phyloP scores from a whole-genome alignment of 2,329 filamentous ascomycete genomes.

The Hypocreales sp. region DNA sequence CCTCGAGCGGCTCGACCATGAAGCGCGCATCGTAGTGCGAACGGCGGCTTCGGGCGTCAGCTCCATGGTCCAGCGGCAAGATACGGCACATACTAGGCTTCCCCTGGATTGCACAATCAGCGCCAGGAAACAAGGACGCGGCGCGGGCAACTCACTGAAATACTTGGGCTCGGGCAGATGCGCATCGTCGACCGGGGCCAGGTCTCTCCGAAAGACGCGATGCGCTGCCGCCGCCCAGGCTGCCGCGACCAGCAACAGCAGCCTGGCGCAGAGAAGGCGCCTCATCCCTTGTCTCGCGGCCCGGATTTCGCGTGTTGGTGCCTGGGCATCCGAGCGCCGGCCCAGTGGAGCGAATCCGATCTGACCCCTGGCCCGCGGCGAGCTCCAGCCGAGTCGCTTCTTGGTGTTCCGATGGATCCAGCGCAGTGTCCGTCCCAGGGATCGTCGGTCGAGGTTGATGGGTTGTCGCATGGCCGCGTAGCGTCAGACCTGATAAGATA shows the following conservation, averaged over 20 bases:
- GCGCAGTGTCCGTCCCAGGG: too few species aligned
- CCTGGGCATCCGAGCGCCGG: too few species aligned
- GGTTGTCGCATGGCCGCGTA: too few species aligned
- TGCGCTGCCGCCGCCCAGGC: conserved; percentile 1
- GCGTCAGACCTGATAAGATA: too few species aligned
- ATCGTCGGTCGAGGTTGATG: too few species aligned
- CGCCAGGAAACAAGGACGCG: neutral
- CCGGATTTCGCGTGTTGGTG: too few species aligned
- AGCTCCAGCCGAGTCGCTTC: neutral
- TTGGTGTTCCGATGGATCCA: neutral
- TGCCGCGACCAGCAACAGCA: conserved; percentile 1
- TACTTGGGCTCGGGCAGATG: conserved; percentile 8
- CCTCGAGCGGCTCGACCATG: conserved; percentile 20
- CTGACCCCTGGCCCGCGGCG: too few species aligned
- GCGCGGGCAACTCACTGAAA: conserved; percentile 9
- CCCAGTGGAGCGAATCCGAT: too few species aligned
- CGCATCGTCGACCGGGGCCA: conserved; percentile 2
- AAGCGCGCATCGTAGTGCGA: conserved; percentile 22
- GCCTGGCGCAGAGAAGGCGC: neutral
- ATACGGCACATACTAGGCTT: neutral
- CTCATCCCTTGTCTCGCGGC: conserved; percentile 1
- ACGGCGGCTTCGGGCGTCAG: neutral
- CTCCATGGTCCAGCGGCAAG: neutral
- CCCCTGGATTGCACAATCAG: conserved; percentile 1
- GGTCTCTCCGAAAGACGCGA: conserved; percentile 1